These are phyloP conservation scores for Mentha longifolia DNA, from an alignment of 257 asterid species.

Conservation along the genomic window DNA sequence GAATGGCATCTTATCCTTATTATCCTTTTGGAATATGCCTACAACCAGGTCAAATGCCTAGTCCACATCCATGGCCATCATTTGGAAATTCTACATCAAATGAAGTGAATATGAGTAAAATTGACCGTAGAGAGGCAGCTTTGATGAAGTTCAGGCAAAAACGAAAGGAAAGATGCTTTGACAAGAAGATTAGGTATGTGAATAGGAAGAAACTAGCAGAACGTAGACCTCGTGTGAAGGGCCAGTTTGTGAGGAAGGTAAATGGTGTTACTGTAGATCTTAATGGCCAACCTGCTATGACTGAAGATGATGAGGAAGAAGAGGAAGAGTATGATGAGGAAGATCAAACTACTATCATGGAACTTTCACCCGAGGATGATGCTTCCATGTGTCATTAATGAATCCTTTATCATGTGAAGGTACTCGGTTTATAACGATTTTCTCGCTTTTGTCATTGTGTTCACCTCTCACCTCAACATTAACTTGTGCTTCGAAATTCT, in stretches of 20 bases:
- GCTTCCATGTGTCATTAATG: constrained; percentile 39
- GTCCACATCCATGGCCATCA: constrained; percentile 68
- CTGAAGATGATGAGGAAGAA: constrained; percentile 64
- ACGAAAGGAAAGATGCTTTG: constrained; percentile 90
- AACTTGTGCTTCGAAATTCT: background rate
- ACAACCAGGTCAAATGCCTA: constrained; percentile 70
- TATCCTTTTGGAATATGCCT: constrained; percentile 72
- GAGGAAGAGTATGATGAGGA: constrained; percentile 51
- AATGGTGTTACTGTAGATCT: constrained; percentile 80
- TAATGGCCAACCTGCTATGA: constrained; percentile 78
- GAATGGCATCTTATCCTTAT: constrained; percentile 67
- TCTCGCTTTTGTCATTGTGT: background rate
- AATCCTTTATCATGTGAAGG: constrained; percentile 26
- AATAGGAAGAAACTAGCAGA: constrained; percentile 92
- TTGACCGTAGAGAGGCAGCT: constrained; percentile 89
- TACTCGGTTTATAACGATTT: background rate
- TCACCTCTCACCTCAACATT: background rate
- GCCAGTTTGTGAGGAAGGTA: constrained; percentile 92
- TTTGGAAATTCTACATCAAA: constrained; percentile 45
- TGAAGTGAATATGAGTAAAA: constrained; percentile 52
- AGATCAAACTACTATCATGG: constrained; percentile 40
- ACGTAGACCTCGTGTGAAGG: constrained; percentile 88
- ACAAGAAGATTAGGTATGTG: constrained; percentile 91
- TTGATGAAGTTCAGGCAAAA: constrained; percentile 89
- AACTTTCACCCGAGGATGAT: constrained; percentile 45